Evolutionary conservation across 1,284 basidiomycete genomes (phyloP), one percentile per base, ranked within the genome.

Genomic region (Ganoderma multipileum): DNA sequence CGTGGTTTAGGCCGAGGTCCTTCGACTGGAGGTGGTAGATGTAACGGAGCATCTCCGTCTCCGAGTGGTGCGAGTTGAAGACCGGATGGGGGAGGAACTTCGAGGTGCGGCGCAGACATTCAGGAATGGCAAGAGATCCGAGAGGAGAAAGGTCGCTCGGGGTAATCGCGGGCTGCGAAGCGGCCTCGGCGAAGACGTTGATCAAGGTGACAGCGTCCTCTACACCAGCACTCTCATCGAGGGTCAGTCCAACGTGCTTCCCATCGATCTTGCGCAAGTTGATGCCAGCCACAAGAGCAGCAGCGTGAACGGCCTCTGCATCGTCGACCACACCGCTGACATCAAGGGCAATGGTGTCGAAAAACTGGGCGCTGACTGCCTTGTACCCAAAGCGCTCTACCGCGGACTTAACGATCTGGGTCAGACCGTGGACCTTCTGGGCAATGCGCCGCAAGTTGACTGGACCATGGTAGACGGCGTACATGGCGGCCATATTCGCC

Each of bases 401-500:
- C 2, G 89, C 82, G 9, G 86, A 81, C 77, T 90, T 91, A 74
- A 99, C 88, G 66, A 96, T 85, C 68, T 91, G 90, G 0, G 97
- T 94, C 75, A 96, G 90, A n/a, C 90, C 87, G 80, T 99, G 96
- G 28, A 98, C 94, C 82, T 95, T 96, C 78, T 89, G 86, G 39
- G 96, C 97, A 73, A 99, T 99, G 65, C 89, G 89, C 72, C 86
- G 85, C 38, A 99, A 86, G 67, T 97, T 97, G 55, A 87, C 86
- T 1, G 98, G 95, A 26, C 97, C 97, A 78, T 99, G 98, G 81
- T 98, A 99, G 58, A 99, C 91, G 8, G 97, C 95, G 78, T 97
- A 98, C 96, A 98, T 97, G 52, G 96, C 95, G 18, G 96, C 94
- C 92, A 97, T 97, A 81, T 98, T 98, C 61, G 96, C 96, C 42